Evolutionary conservation across 441 rosid species (phyloP), one percentile per base, ranked within the genome.

Genomic region (Metrosideros polymorpha): DNA sequence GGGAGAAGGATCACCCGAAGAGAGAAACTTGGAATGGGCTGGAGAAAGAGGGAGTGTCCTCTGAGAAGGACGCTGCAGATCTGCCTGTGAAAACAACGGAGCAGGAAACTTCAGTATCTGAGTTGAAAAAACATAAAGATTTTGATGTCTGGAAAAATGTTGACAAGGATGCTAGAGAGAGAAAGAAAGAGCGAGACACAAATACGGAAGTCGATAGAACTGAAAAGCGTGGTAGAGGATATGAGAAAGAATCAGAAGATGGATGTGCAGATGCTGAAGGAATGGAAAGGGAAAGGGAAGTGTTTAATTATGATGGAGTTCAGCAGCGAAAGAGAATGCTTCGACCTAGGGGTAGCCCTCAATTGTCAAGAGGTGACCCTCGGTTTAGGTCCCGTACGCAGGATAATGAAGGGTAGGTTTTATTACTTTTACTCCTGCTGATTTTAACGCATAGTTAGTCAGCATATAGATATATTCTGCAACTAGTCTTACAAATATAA

Each of bases 271-370:
- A 95, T 91, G 95, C 91, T 84, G 99, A 96, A 88, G 98, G 96
- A 55, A 91, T 89, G 61, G 84, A 92, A 52, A 96, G 94, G 89
- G 95, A 94, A 91, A 99, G 97, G 83, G 95, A 94, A 87, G 98
- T 94, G 54, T 90, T 87, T 88, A 92, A 94, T 88, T 93, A 89
- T 87, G 91, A 91, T 88, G 99, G 99, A 89, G 95, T 96, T 88
- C 99, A 95, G 90, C 97, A 97, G 91, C 95, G 97, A 83, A 98
- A 94, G 95, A 93, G 99, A 91, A 94, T 97, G 99, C 97, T 93
- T 85, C 92, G 98, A 85, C 96, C 99, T 29, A 95, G 99, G 90
- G 98, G 98, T 59, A 97, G 99, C 88, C 97, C 99, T 84, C 99
- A 95, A 88, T 89, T 93, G 88, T 89, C 91, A 66, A 96, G 91